These are phyloP conservation scores for Penicillium sp. DNA, from an alignment of 2,329 filamentous ascomycete genomes.

Conservation along the genomic window DNA sequence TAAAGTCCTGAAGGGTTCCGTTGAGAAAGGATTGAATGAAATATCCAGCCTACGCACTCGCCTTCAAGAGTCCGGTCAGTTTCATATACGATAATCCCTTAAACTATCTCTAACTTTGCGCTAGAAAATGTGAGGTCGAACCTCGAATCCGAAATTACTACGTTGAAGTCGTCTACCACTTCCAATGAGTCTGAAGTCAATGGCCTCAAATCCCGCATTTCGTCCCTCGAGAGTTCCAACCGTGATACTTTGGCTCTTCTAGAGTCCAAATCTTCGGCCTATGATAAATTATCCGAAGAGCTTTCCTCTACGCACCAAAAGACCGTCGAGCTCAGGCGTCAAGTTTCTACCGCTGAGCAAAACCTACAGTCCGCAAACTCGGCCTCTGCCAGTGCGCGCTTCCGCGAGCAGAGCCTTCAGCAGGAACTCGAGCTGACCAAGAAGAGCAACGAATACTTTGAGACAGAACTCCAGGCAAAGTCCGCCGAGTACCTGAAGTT, in stretches of 20 bases:
- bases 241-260: constrained; percentile 84
- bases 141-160: constrained; percentile 76
- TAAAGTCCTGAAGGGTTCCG: constrained; percentile 73
- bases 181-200: constrained; percentile 65
- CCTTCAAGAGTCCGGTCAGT: constrained; percentile 73
- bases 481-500: constrained; percentile 81
- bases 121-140: constrained; percentile 71
- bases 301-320: constrained; percentile 86
- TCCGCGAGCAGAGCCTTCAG: constrained; percentile 82
- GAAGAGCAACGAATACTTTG: constrained; percentile 89
- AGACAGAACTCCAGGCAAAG: constrained; percentile 87
- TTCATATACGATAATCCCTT: not conserved
- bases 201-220: constrained; percentile 74
- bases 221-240: constrained; percentile 84
- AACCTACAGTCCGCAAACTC: constrained; percentile 77
- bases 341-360: constrained; percentile 78
- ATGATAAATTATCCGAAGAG: constrained; percentile 81
- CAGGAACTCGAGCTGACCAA: constrained; percentile 87
- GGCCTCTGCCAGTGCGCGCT: constrained; percentile 74
- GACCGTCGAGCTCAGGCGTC: constrained; percentile 75
- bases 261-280: constrained; percentile 81
- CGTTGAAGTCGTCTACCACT: constrained; percentile 69
- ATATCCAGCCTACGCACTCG: constrained; percentile 76
- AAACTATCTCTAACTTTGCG: not conserved
- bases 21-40: constrained; percentile 80